Evolutionary conservation across 768 basidiomycete genomes (phyloP).

Genomic region (Boletus rufocinnamomeus): DNA sequence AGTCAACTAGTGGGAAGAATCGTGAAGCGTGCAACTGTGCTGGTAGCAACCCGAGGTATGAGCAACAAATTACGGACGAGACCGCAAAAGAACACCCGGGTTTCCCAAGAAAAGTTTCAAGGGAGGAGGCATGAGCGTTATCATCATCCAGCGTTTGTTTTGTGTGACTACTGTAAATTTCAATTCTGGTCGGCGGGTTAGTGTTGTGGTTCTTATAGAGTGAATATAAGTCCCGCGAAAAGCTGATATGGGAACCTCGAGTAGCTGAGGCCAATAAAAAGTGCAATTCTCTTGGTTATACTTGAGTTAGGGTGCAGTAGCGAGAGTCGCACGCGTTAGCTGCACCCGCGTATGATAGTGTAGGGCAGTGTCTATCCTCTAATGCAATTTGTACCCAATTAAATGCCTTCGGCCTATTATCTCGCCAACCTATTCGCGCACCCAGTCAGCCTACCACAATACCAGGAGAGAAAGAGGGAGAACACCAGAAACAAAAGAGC

Average conservation of each 20-base stretch:
- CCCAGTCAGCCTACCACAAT: conserved; percentile 5
- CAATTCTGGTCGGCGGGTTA: too few relatives aligned
- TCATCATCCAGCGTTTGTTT: too few relatives aligned
- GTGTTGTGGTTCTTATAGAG: too few relatives aligned
- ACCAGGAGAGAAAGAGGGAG: not conserved
- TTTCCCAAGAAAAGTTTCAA: too few relatives aligned
- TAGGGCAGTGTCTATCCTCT: conserved; percentile 27
- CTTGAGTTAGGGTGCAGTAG: conserved; percentile 5
- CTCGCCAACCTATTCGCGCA: conserved; percentile 68
- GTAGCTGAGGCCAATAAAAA: not conserved
- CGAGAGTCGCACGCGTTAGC: not conserved
- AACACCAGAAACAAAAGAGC: conserved; percentile 15
- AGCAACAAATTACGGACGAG: too few relatives aligned
- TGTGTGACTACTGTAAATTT: too few relatives aligned
- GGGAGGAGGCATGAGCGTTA: too few relatives aligned
- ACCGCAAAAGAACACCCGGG: too few relatives aligned
- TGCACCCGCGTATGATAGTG: not conserved
- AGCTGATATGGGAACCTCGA: not conserved
- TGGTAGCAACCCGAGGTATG: too few relatives aligned
- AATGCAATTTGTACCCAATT: conserved; percentile 74
- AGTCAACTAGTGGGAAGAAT: too few relatives aligned
- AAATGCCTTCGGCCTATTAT: conserved; percentile 80
- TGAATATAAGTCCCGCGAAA: not conserved
- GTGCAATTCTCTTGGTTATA: conserved; percentile 7
- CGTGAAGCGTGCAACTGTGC: too few relatives aligned